Conservation (phyloP, 2,329 filamentous ascomycete species). For the Boeremia exigua region DNA sequence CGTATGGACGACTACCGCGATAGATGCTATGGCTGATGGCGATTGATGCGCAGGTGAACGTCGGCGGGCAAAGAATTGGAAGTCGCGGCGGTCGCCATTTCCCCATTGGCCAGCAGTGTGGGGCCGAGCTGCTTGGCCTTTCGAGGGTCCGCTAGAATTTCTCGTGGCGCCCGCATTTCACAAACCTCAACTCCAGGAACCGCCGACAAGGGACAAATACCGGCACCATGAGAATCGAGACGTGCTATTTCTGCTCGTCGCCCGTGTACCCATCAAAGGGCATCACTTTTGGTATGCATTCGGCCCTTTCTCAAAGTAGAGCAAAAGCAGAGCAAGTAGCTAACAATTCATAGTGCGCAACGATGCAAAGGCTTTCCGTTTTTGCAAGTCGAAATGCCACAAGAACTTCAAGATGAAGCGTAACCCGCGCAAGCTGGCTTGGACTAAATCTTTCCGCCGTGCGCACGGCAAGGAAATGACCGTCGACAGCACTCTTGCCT, state of each 20-base stretch:
- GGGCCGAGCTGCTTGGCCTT: conserved; percentile 20
- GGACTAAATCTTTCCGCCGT: conserved; percentile 58
- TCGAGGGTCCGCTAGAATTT: conserved; percentile 24
- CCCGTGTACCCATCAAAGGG: conserved; percentile 55
- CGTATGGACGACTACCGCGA: neutral
- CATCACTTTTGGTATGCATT: conserved; percentile 71
- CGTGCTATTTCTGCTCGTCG: conserved; percentile 73
- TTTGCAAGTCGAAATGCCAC: conserved; percentile 66
- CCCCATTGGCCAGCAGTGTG: conserved; percentile 12
- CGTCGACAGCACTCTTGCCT: conserved; percentile 91
- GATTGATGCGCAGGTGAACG: conserved; percentile 4
- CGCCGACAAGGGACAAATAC: conserved; percentile 12
- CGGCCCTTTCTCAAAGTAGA: neutral
- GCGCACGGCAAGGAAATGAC: conserved; percentile 69
- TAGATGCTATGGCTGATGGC: conserved; percentile 10
- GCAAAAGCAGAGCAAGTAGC: neutral
- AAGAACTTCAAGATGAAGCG: conserved; percentile 95
- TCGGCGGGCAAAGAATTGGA: conserved; percentile 21
- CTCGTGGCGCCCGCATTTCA: conserved; percentile 17
- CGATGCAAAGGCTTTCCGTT: conserved; percentile 70
- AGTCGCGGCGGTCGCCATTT: conserved; percentile 25
- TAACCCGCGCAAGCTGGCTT: conserved; percentile 93
- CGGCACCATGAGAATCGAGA: conserved; percentile 46
- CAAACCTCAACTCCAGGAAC: conserved; percentile 17
- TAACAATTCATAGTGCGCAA: conserved; percentile 31